A percentile compares a stretch with the other conserved stretches of the same genome.
phyloP scores from a whole-genome alignment of 2,329 filamentous ascomycete genomes.

The Venturia oleaginea region DNA sequence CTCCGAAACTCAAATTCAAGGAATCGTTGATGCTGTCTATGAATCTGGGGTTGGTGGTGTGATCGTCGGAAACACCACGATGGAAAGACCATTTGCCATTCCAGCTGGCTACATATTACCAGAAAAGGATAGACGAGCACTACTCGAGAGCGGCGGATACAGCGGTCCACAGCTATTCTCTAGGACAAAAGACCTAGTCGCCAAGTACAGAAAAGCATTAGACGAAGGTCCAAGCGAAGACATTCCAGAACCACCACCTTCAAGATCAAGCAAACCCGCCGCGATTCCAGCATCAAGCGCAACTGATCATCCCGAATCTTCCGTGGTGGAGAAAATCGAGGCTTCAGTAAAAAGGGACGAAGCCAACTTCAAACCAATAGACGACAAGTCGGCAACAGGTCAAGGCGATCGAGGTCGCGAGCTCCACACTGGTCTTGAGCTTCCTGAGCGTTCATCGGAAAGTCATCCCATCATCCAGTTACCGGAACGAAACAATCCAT shows the following conservation, averaged over 20 bases:
- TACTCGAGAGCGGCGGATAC: conserved; percentile 77
- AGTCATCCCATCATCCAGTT: neutral
- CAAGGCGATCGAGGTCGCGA: neutral
- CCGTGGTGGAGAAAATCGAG: neutral
- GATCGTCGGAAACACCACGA: conserved; percentile 96
- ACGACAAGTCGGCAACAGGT: conserved; percentile 4
- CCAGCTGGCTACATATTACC: conserved; percentile 59
- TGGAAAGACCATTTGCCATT: conserved; percentile 62
- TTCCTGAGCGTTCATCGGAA: neutral
- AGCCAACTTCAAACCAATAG: conserved; percentile 9
- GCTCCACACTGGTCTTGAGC: neutral
- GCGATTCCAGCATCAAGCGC: neutral
- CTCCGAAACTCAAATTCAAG: conserved; percentile 70
- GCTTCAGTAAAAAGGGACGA: neutral
- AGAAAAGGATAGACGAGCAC: conserved; percentile 53
- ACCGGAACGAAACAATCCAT: neutral
- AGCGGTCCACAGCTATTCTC: conserved; percentile 86
- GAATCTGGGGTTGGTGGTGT: conserved; percentile 83
- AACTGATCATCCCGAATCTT: neutral
- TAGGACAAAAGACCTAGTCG: conserved; percentile 68
- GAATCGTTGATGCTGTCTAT: conserved; percentile 79
- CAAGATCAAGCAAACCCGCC: neutral
- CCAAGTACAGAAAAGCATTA: conserved; percentile 56
- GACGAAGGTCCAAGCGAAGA: conserved; percentile 33
- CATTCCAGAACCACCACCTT: conserved; percentile 1